These are phyloP conservation scores for Geotrichum reessii DNA, from an alignment of 1,139 yeast genomes.

Conservation along the genomic window DNA sequence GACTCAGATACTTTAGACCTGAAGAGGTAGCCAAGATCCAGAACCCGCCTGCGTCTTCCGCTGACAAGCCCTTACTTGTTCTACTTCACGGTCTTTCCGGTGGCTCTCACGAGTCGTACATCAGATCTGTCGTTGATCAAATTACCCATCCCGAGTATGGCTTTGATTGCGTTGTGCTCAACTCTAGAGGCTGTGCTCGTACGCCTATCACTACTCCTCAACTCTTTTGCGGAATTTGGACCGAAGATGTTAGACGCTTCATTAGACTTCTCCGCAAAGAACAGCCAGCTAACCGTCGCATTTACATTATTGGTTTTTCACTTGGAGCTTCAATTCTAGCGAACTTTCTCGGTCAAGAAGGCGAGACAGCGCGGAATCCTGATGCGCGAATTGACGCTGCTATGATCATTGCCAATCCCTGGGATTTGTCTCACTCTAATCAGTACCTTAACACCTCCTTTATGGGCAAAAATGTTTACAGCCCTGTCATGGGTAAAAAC, in stretches of 20 bases:
- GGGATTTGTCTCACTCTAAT: conserved; percentile 68
- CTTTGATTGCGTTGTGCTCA: conserved; percentile 69
- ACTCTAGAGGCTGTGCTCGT: conserved; percentile 83
- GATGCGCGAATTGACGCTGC: conserved; percentile 57
- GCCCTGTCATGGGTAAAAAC: conserved; percentile 61
- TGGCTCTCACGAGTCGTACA: conserved; percentile 84
- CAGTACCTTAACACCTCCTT: conserved; percentile 47
- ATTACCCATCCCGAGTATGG: conserved; percentile 24
- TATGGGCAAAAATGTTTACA: conserved; percentile 58
- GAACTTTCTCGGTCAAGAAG: conserved; percentile 74
- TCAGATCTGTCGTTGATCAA: conserved; percentile 48
- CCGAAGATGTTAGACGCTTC: conserved; percentile 64
- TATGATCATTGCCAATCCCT: conserved; percentile 66
- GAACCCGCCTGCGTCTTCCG: conserved; percentile 28
- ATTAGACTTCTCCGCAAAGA: conserved; percentile 46
- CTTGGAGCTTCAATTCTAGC: conserved; percentile 80
- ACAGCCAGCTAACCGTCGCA: conserved; percentile 60
- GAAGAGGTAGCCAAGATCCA: conserved; percentile 42
- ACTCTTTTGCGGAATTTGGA: conserved; percentile 68
- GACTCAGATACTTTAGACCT: conserved; percentile 64
- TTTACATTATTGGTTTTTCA: conserved; percentile 76
- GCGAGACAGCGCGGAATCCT: conserved; percentile 34
- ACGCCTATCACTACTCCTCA: conserved; percentile 70
- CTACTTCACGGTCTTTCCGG: conserved; percentile 85
- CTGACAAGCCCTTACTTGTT: conserved; percentile 57